Evolutionary conservation across 2,329 filamentous ascomycete genomes (phyloP), one percentile per base, ranked within the genome.

Genomic region (Pseudopyricularia cyperi): DNA sequence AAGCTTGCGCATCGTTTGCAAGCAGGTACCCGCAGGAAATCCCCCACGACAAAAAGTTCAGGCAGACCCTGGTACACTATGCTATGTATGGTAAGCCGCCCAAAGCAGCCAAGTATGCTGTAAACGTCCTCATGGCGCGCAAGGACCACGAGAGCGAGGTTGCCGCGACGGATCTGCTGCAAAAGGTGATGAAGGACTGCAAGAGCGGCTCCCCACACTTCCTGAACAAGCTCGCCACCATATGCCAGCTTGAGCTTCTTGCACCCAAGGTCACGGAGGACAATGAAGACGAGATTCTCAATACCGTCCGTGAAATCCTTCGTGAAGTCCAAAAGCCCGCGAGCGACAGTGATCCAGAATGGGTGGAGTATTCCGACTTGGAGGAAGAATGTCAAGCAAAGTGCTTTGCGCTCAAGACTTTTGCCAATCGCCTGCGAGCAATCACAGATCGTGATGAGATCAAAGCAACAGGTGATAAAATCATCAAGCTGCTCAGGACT

Each of bases 1-100:
- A 95, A 64, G 91, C 94, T 3, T 96, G 93, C 64, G 87, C 91
- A 9, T 89, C 87, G 2, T 98, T 95, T 64, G 87, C 90, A 1
- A 85, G 84, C 61, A 89, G 85, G 59, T 91, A 94, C 58, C 83
- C 91, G 0, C 76, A 82, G 11, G 90, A 97, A 55, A 79, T 98
- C 51, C 87, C 87, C 1, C 79, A 81, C 54, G 87, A 95, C 55
- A 81, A 84, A 52, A 87, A 86, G 57, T 91, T 97, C 60, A 74
- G 82, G 32, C 82, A 93, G 61, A 84, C 89, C 1, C 76, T 98
- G 64, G 81, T 85, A 55, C 84, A 80, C 59, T 97, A 93, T 65
- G 87, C 90, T 1, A 75, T 91, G 19, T 86, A 87, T 61, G 91
- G 91, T 22, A 78, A 78, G 24, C 91, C 90, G 2, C 79, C 87